A percentile compares a stretch with the other conserved stretches of the same genome.
Evolutionary conservation across 352 stramenopile species (phyloP).

Genomic region (Phytophthora pisi): DNA sequence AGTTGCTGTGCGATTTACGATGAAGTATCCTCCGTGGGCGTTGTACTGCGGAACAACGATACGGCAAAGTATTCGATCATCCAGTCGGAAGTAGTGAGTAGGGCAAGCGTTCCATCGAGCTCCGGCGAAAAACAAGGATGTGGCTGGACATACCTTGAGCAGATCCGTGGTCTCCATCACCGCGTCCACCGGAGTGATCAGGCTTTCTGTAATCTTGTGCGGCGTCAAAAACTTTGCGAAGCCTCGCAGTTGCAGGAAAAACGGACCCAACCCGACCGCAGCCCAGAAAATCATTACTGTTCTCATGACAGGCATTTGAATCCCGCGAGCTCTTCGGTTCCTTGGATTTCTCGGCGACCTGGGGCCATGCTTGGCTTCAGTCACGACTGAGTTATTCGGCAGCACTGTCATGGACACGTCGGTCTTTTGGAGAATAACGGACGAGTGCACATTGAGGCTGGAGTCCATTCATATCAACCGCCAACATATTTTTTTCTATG

Average conservation of each 20-base stretch:
- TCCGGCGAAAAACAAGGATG: constrained; percentile 17
- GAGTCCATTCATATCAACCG: no score
- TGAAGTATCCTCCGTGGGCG: constrained; percentile 19
- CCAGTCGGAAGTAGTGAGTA: constrained; percentile 18
- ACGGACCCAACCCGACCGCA: constrained; percentile 13
- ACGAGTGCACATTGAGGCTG: no score
- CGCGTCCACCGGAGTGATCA: constrained; percentile 1
- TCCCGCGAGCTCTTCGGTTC: background rate
- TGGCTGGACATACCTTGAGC: constrained; percentile 11
- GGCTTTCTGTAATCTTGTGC: constrained; percentile 32
- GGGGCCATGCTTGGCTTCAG: no score
- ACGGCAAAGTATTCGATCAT: constrained; percentile 16
- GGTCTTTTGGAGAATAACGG: no score
- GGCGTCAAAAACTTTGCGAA: constrained; percentile 27
- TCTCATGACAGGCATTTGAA: background rate
- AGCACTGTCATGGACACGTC: no score
- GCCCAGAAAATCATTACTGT: constrained; percentile 17
- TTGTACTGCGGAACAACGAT: constrained; percentile 26
- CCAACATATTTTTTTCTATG: no score
- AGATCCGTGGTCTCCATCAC: constrained; percentile 11
- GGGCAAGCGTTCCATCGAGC: constrained; percentile 26
- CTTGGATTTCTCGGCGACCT: no score
- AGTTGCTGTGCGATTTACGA: background rate
- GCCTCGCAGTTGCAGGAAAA: constrained; percentile 31
- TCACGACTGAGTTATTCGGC: no score